phyloP scores from a whole-genome alignment of 306 rosid genomes.

The Calophaca sinica region DNA sequence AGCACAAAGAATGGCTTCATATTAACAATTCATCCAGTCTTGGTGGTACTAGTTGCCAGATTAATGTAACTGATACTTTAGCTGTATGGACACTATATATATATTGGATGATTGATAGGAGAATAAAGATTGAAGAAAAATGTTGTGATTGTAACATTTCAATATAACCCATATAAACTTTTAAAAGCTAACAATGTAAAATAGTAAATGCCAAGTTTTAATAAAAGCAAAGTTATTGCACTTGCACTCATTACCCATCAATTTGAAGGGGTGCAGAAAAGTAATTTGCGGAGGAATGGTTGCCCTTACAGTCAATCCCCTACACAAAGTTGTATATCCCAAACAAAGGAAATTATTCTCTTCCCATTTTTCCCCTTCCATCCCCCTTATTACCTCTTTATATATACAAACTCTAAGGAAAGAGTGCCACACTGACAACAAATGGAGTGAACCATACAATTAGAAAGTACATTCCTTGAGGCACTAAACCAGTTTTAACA shows the following conservation, averaged over 20 bases:
- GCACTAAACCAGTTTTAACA: slow-evolving; percentile 14
- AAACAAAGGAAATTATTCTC: neutral
- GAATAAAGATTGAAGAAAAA: no score
- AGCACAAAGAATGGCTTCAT: no score
- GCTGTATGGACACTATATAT: no score
- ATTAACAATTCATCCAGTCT: no score
- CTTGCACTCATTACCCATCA: neutral
- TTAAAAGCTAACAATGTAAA: slow-evolving; percentile 7
- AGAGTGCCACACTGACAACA: neutral
- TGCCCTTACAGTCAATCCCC: neutral
- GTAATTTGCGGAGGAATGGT: no score
- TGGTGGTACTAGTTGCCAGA: no score
- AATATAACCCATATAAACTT: slow-evolving; percentile 1
- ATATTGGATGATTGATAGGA: neutral
- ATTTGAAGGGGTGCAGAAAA: no score
- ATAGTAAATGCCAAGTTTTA: neutral
- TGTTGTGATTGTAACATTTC: neutral
- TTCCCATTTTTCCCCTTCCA: slow-evolving; percentile 3
- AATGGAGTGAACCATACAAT: neutral
- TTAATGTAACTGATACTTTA: no score
- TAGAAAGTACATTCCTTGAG: neutral
- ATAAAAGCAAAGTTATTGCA: neutral
- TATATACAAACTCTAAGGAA: neutral
- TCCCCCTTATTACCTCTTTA: neutral
- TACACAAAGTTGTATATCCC: neutral